Conservation (phyloP, 2,329 filamentous ascomycete genomes). For the Knoxdaviesia capensis region DNA sequence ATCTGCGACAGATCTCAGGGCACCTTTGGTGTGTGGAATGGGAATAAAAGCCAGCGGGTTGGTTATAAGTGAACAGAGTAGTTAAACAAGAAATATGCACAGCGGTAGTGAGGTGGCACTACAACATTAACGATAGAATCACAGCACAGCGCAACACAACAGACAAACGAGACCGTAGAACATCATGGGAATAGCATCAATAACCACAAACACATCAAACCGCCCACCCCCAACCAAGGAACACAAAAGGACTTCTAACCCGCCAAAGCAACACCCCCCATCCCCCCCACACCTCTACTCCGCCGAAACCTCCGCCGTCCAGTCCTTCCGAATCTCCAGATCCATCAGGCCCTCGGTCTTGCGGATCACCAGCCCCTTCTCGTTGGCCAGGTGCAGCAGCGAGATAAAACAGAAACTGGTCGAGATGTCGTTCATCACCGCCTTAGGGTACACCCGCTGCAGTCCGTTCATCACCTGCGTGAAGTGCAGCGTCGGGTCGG, state of each 20-base stretch:
- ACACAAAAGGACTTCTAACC: no score
- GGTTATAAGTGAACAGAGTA: no score
- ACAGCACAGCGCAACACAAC: conserved; percentile 11
- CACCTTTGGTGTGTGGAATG: no score
- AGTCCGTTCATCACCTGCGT: conserved; percentile 82
- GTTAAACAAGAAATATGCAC: no score
- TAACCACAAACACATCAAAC: not conserved
- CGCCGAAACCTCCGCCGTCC: conserved; percentile 33
- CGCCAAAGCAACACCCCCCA: conserved; percentile 13
- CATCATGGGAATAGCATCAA: not conserved
- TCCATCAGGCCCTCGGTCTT: conserved; percentile 37
- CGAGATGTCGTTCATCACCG: conserved; percentile 81
- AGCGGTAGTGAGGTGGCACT: no score
- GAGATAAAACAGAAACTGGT: conserved; percentile 91
- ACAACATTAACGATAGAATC: conserved; percentile 22
- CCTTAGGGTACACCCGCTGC: conserved; percentile 66
- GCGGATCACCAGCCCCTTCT: conserved; percentile 68
- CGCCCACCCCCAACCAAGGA: not conserved
- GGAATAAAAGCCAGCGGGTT: no score
- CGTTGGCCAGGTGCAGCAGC: conserved; percentile 75
- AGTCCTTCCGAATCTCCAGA: conserved; percentile 40
- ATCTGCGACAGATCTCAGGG: no score
- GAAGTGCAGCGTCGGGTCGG: conserved; percentile 51
- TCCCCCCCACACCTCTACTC: conserved; percentile 40
- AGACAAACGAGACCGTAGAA: not conserved